These are phyloP conservation scores for Papilionanthe hybrid DNA, from an alignment of 116 monocot genomes.

Conservation along the genomic window DNA sequence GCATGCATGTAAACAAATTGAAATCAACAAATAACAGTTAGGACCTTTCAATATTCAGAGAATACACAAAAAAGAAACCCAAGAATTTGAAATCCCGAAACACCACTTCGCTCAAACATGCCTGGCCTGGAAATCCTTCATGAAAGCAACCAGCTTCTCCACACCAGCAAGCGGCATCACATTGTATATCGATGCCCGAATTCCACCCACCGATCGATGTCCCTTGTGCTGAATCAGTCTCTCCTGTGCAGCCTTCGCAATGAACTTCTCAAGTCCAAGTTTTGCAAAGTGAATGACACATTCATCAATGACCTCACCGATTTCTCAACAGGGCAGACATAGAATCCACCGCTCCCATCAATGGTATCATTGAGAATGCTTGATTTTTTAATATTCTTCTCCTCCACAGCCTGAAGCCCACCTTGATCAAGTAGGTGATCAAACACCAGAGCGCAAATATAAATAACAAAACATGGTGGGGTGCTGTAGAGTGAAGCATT, in stretches of 20 bases:
- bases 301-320: slow-evolving; percentile 91
- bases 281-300: slow-evolving; percentile 80
- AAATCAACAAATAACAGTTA: not conserved
- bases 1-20: not conserved
- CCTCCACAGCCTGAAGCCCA: slow-evolving; percentile 69
- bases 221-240: slow-evolving; percentile 98
- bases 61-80: not conserved
- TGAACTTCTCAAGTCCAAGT: slow-evolving; percentile 80
- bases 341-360: slow-evolving; percentile 73
- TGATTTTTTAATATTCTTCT: slow-evolving; percentile 75
- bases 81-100: not conserved
- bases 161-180: slow-evolving; percentile 90
- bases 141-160: slow-evolving; percentile 94
- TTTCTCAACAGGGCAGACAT: slow-evolving; percentile 80
- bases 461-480: slow-evolving; percentile 86
- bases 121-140: slow-evolving; percentile 98
- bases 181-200: slow-evolving; percentile 93
- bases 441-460: slow-evolving; percentile 87
- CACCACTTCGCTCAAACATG: slow-evolving; percentile 37
- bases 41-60: not conserved
- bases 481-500: slow-evolving; percentile 83
- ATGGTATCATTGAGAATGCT: slow-evolving; percentile 79
- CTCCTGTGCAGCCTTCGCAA: slow-evolving; percentile 78
- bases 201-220: slow-evolving; percentile 87
- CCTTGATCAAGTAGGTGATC: slow-evolving; percentile 79